Percentiles rank a stretch among this genome's conserved stretches.
Evolutionary conservation across 768 basidiomycete species (phyloP).

Genomic region (Nidularia pulvinata): DNA sequence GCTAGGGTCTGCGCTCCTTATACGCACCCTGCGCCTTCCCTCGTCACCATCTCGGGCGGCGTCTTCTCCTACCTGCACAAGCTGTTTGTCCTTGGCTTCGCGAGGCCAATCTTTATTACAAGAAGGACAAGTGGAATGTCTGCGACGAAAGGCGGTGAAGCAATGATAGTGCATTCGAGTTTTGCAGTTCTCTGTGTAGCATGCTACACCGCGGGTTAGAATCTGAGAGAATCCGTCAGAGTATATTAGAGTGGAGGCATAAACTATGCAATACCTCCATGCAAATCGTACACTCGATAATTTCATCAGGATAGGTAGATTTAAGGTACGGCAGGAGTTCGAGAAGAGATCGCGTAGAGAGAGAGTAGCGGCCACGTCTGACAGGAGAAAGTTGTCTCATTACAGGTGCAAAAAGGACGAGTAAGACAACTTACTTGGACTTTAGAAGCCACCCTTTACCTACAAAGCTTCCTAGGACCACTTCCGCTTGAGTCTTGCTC

Average conservation of each 20-base stretch:
- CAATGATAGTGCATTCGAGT: slow-evolving; percentile 66
- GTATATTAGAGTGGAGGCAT: not conserved
- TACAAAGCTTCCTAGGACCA: slow-evolving; percentile 75
- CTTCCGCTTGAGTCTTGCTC: slow-evolving; percentile 75
- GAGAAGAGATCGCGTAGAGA: slow-evolving; percentile 72
- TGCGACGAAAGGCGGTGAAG: slow-evolving; percentile 48
- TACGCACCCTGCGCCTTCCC: slow-evolving; percentile 27
- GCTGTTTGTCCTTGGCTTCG: slow-evolving; percentile 37
- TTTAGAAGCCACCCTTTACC: slow-evolving; percentile 79
- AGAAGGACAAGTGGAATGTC: slow-evolving; percentile 47
- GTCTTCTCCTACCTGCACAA: slow-evolving; percentile 66
- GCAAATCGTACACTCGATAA: slow-evolving; percentile 75
- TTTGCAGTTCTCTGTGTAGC: slow-evolving; percentile 61
- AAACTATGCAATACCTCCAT: slow-evolving; percentile 45
- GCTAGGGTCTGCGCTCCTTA: slow-evolving; percentile 22
- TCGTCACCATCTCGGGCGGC: slow-evolving; percentile 67
- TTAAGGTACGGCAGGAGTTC: slow-evolving; percentile 79
- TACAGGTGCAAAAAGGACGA: not conserved
- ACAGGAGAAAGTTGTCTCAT: not conserved
- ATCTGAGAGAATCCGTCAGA: slow-evolving; percentile 35
- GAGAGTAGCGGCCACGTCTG: slow-evolving; percentile 70
- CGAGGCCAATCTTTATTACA: slow-evolving; percentile 64
- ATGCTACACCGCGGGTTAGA: slow-evolving; percentile 68
- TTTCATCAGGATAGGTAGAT: slow-evolving; percentile 68
- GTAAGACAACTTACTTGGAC: slow-evolving; percentile 62